Percentiles rank a stretch among this genome's conserved stretches.
Conservation (phyloP, 164 flowering plant species). For the Vitis vinifera region ASM3070453v1 NC_081814.1:12940501-12941000, state of each 20-base stretch:
- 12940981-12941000: constrained; percentile 1
- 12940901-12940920: constrained; percentile 1
- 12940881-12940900: constrained; percentile 9
- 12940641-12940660: too few species aligned
- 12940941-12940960: constrained; percentile 1
- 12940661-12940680: too few species aligned
- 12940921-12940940: background rate
- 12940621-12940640: too few species aligned
- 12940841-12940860: constrained; percentile 20
- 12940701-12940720: constrained; percentile 12
- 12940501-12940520: too few species aligned
- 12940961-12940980: constrained; percentile 5
- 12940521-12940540: too few species aligned
- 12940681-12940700: background rate
- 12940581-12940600: too few species aligned
- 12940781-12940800: constrained; percentile 3
- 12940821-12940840: constrained; percentile 5
- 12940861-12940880: constrained; percentile 8
- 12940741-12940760: background rate
- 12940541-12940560: too few species aligned
- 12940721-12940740: background rate
- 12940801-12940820: constrained; percentile 17
- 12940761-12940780: constrained; percentile 3
- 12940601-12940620: too few species aligned
- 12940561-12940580: too few species aligned